Evolutionary conservation across 73 alveolate genomes (phyloP).

Genomic region (Symbiodinium natans): DNA sequence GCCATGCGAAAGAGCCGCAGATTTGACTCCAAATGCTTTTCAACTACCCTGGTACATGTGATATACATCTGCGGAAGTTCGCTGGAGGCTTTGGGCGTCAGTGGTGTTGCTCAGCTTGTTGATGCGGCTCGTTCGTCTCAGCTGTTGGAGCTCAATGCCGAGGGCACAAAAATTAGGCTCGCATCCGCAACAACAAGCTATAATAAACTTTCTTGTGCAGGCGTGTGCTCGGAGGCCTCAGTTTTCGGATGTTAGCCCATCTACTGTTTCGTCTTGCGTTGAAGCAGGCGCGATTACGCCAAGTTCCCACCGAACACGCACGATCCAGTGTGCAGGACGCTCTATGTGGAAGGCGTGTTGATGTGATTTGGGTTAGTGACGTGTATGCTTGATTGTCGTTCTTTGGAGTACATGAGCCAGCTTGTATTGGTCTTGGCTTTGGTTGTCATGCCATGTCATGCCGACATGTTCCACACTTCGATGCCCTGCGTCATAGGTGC

Average conservation of each 20-base stretch:
- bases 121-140: conserved; percentile 19
- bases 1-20: background rate
- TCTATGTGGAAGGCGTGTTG: conserved; percentile 46
- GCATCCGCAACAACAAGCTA: too few relatives aligned
- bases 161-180: conserved; percentile 13
- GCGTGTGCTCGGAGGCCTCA: background rate
- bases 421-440: background rate
- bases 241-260: too few relatives aligned
- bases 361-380: background rate
- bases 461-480: background rate
- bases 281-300: conserved; percentile 39
- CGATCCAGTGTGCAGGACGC: conserved; percentile 46
- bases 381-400: too few relatives aligned
- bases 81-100: conserved; percentile 42
- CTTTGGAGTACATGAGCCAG: too few relatives aligned
- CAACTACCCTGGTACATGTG: too few relatives aligned
- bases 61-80: too few relatives aligned
- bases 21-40: too few relatives aligned
- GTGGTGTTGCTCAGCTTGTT: background rate
- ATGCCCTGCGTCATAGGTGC: too few relatives aligned
- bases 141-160: conserved; percentile 13
- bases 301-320: conserved; percentile 14
- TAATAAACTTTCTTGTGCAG: too few relatives aligned
- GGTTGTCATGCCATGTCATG: background rate
- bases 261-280: background rate